Base-by-base conservation (phyloP, 2,329 filamentous ascomycete genomes). In the Aspergillus pseudoviridinutans region DNA sequence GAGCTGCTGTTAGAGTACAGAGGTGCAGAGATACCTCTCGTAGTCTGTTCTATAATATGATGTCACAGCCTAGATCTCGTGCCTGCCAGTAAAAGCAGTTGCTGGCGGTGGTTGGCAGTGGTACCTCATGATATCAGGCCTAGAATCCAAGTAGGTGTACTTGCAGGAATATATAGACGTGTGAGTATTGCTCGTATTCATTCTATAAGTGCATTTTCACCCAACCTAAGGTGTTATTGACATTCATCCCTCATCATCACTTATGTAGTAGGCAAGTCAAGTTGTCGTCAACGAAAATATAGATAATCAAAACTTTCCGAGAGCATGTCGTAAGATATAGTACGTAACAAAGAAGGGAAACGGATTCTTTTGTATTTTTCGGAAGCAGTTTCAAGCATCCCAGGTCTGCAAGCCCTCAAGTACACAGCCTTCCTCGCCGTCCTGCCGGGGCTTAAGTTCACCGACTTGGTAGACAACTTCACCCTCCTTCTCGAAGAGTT, bases 381-480 rank as follows among this genome's bases (percentile, higher is more conserved):
- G 53, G 56, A 38, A 38, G 32, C 32, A 38, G 32, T 57, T 54
- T 51, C 57, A 63, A 52, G 62, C 57, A 60, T 70, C 66, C 78
- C 78, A 80, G 25, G 65, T 76, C 63, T 82, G 76, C 69, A 90
- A 75, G 55, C 86, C 86, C 60, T 77, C 79, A 58, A 92, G 74
- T 25, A 87, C 76, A 68, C 89, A 90, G 2, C 82, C 86, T 66
- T 87, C 80, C 50, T 76, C 74, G 10, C 77, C 77, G 27, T 73
- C 76, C 4, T 71, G 68, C 65, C 86, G 83, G 61, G 80, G 75
- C 44, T 88, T 82, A 61, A 99, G 79, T 68, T 80, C 82, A 17
- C 93, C 94, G 59, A 97, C 86, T 27, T 78, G 82, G 71, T 84
- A 91, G 3, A 96, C 91, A 58, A 79, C 87, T 81, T 97, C 92